These are phyloP conservation scores for Arabidopsis arenosa DNA, from an alignment of 345 rosid genomes.

Conservation along the genomic window DNA sequence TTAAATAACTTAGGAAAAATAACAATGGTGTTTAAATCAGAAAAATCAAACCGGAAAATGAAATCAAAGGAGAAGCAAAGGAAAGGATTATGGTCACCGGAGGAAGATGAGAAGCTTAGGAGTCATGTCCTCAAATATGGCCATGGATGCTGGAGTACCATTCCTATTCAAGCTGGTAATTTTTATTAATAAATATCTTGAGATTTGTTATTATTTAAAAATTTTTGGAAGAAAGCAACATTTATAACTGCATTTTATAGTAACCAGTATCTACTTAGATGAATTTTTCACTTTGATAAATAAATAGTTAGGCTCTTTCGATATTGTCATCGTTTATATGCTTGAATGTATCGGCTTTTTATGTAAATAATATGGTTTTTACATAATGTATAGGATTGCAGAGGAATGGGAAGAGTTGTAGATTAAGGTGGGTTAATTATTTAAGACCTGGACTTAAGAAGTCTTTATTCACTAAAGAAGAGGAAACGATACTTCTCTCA, in stretches of 20 bases:
- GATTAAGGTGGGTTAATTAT: constrained; percentile 94
- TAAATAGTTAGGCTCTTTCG: background rate
- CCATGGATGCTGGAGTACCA: constrained; percentile 89
- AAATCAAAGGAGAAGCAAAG: constrained; percentile 55
- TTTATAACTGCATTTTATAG: background rate
- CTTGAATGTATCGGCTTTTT: background rate
- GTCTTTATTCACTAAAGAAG: constrained; percentile 61
- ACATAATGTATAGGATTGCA: constrained; percentile 60
- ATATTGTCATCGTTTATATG: background rate
- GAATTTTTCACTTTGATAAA: background rate
- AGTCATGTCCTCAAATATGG: constrained; percentile 69
- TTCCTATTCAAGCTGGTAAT: constrained; percentile 84
- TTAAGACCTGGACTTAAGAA: constrained; percentile 88
- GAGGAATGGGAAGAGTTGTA: constrained; percentile 95
- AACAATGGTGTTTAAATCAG: constrained; percentile 39
- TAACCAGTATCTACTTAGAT: background rate
- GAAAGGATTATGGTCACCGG: constrained; percentile 98
- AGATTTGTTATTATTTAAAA: background rate
- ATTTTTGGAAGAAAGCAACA: background rate
- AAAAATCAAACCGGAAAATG: constrained; percentile 11
- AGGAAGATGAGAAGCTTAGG: constrained; percentile 84
- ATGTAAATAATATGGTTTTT: background rate
- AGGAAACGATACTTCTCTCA: constrained; percentile 70
- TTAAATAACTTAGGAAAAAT: background rate
- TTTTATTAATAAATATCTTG: background rate